phyloP scores from a whole-genome alignment of 495 filamentous ascomycete species.

The Annulohypoxylon moriforme region DNA sequence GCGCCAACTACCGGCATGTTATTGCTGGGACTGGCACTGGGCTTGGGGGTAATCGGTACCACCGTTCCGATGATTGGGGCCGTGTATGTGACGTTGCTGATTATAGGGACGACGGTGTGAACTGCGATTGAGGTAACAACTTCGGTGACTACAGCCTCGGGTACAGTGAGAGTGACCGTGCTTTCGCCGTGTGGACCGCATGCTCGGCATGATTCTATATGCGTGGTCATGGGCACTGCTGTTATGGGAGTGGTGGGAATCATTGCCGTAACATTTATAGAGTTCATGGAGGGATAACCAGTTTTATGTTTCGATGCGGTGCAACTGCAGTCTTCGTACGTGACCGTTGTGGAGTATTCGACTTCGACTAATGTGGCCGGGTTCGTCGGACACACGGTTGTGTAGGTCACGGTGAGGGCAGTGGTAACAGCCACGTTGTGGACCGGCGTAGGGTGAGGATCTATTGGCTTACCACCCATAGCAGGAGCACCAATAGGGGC shows the following conservation, averaged over 20 bases:
- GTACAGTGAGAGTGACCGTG: conserved; percentile 41
- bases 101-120: conserved; percentile 41
- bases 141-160: conserved; percentile 17
- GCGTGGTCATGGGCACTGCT: conserved; percentile 40
- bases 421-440: conserved; percentile 27
- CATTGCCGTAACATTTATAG: not conserved
- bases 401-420: conserved; percentile 42
- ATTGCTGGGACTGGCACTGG: not conserved
- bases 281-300: not conserved
- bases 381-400: conserved; percentile 46
- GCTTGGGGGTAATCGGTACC: not conserved
- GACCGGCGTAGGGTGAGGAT: not conserved
- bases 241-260: not conserved
- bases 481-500: conserved; percentile 33
- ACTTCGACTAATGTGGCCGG: conserved; percentile 24
- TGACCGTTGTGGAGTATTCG: conserved; percentile 39
- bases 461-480: conserved; percentile 21
- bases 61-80: not conserved
- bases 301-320: not conserved
- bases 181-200: conserved; percentile 42
- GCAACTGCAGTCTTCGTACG: conserved; percentile 24
- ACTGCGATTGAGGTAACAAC: conserved; percentile 34
- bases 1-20: not conserved
- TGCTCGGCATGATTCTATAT: conserved; percentile 28
- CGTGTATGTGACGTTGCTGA: not conserved